Evolutionary conservation across 2,329 filamentous ascomycete genomes (phyloP), one percentile per base, ranked within the genome.

Genomic region (Calonectria pauciramosa): DNA sequence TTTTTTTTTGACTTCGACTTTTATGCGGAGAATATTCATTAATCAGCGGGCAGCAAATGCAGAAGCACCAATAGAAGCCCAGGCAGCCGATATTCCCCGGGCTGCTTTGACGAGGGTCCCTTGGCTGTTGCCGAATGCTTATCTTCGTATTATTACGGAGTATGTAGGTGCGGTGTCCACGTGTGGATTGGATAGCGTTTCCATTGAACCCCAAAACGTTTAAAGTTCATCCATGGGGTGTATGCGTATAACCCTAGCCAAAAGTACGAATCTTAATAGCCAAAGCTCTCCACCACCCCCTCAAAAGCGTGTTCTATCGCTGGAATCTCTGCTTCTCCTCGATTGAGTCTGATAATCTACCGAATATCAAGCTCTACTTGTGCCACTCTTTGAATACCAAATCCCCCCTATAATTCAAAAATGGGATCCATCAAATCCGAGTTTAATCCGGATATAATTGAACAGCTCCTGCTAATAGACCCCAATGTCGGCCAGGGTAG

Each of bases 381-480:
- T 60, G 34, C n/a, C 54, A 34, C 32, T 60, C 32, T 60, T 60
- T 38, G 23, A 11, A n/a, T 38, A 26, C 16, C 34, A n/a, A 26
- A 8, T 23, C 14, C n/a, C n/a, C 3, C 16, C 32, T 60, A 23
- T 36, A 60, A 36, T n/a, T 20, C 20, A 60, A 60, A 36, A 30
- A 68, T 68, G 65, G 36, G 49, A 26, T 68, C 65, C 16, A 26
- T 18, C 54, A 68, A 28, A 11, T n/a, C 49, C 49, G 51, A 44
- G 54, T 68, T 56, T 36, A 44, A 41, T 34, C 49, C 49, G 10
- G 65, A 68, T 26, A 56, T 68, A n/a, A 41, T 68, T n/a, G 65
- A 68, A 49, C 65, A 68, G 26, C 65, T 68, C 32, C 28, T 68
- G 47, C 65, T 68, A 36, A 36, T 44, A 38, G 65, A 68, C 41